Evolutionary conservation across 2,329 filamentous ascomycete genomes (phyloP), one percentile per base, ranked within the genome.

Genomic region (Domatiomyces catenatus): DNA sequence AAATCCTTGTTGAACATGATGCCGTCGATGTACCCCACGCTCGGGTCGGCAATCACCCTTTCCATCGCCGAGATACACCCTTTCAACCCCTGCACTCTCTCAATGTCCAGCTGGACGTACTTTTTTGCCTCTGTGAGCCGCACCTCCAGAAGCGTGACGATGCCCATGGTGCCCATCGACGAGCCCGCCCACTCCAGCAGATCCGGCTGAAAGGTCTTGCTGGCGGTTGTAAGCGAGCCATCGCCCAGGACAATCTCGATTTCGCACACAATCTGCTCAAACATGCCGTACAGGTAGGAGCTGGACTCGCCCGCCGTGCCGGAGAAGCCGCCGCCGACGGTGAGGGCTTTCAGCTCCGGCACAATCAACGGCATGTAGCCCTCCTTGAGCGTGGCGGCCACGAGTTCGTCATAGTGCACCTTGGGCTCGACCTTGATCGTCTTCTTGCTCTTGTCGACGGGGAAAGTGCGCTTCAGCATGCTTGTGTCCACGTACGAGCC

Each of bases 261-360:
- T 53, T 69, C 74, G 47, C 73, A 75, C 20, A 84, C 69, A 0
- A 75, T 83, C 10, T 74, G 65, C 49, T 84, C 79, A 60, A 85
- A 85, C 54, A 81, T 76, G 0, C 82, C 81, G 59, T 81, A 72
- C 10, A 72, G 73, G 62, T 83, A 85, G 0, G 77, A 81, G 53
- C 74, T 79, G 61, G 79, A 83, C 61, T 85, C 81, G 2, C 80
- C 81, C 0, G 76, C 75, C 0, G 80, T 83, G 1, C 81, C 81
- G 0, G 78, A 73, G 60, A 81, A 84, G 0, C 78, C 80, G 2
- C 81, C 81, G 12, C 81, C 81, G 0, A 75, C 76, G 0, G 81
- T 85, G 54, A 84, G 85, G 0, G 79, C 79, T 0, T 80, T 80
- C 47, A 85, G 81, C 58, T 85, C 81, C 76, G 84, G 83, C 3